Evolutionary conservation across 73 alveolate genomes (phyloP), one percentile per base, ranked within the genome.

Genomic region (Blepharisma japonicum): DNA sequence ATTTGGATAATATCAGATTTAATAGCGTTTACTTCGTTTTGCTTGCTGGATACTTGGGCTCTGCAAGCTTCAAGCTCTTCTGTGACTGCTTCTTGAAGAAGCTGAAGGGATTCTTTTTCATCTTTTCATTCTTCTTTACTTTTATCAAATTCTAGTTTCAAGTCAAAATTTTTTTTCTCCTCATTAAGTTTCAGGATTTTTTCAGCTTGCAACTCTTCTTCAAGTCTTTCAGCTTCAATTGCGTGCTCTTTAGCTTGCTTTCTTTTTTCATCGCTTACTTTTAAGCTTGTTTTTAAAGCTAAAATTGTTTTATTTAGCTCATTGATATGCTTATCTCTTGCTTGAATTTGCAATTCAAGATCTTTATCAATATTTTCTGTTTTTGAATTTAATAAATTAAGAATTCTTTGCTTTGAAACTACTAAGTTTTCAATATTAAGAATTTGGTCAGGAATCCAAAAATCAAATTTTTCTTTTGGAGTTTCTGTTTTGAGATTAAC

Each of bases 401-500:
- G 23, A 4, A 48, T 61, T 20, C 74, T n/a, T 25, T 61, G 14
- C 5, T 61, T 61, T 9, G 74, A 61, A n/a, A 14, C 47, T 39
- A 61, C 5, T 25, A 14, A 39, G 48, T 61, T 61, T 61, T 61
- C 74, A 1, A 61, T 61, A 61, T 61, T 39, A 25, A 14, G 47
- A n/a, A 61, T 61, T 14, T 14, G 14, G 14, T 61, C 74, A 8
- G 74, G 74, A 1, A 61, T 61, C 74, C 74, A 61, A 18, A 61
- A 18, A 18, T 14, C 27, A 51, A 51, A 51, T 32, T 32, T 32
- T 32, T 32, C 42, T 32, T 32, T 32, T 32, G 42, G 42, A 2
- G n/a, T 46, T 61, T 78, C 14, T 78, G 8, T 0, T 11, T 8
- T 23, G n/a, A 8, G 9, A 6, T 6, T 1, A 47, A 21, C 54